Evolutionary conservation across 1,284 basidiomycete species (phyloP), one percentile per base, ranked within the genome.

Genomic region (Heterobasidion occidentale): DNA sequence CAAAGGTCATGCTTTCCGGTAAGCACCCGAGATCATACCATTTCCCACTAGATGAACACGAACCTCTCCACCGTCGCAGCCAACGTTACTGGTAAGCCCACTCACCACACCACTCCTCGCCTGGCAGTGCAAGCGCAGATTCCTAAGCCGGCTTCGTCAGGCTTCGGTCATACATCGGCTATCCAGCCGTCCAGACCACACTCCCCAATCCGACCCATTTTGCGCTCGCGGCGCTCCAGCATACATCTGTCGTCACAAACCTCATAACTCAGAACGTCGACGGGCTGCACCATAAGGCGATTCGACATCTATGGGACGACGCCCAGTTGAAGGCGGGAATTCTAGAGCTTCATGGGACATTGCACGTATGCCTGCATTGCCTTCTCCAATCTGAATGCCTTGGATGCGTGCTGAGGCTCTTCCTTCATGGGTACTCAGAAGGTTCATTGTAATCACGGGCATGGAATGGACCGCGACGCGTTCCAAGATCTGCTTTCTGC

Each of bases 261-360:
- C 70, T 94, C 33, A 85, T 97, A 56, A 97, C 94, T 0, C 93
- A 96, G 69, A 96, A 95, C 64, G 93, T 97, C 7, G 94, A 97
- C 65, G 92, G 92, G 8, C 79, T 96, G 12, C 93, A 95, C 65
- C 84, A 84, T 52, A 92, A 92, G 71, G 88, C 85, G 34, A 68
- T 85, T 48, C 65, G 66, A 60, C 71, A 65, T 54, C 64, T 71
- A 19, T 74, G 69, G 71, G 65, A 71, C 56, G 63, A 70, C n/a
- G 52, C 64, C 7, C 67, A 60, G 45, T 68, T 77, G 53, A 67
- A 76, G 42, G 63, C 75, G 38, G 70, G 70, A 9, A 86, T 94
- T 53, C 74, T 96, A 35, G 92, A 96, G 67, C 77, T 98, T 9
- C 94, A 98, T 68, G 94, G 94, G 19, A 93, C 89, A 8, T 71